Base-by-base conservation (phyloP, 345 rosid species). In the Ceriops tagal region DNA sequence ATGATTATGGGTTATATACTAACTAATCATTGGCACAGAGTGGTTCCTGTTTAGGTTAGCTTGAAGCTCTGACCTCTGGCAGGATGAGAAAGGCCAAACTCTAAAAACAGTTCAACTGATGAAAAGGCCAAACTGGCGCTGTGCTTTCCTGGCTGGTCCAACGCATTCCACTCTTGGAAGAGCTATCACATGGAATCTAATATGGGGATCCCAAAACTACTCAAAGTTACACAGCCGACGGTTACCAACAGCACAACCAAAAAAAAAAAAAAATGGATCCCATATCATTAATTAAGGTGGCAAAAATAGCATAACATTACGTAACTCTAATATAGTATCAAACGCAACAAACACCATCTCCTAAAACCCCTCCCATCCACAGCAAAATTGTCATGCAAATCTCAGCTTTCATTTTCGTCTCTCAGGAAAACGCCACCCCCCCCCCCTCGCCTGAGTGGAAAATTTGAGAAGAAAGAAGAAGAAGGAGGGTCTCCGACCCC, bases 351-450 rank as follows among this genome's bases (percentile, higher is more conserved):
- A 43, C 49, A 43, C 5, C 3, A 10, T 5, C 53, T 10, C 75
- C 81, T 74, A 58, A 22, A 62, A 28, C 37, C 28, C 4, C 78
- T 78, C 78, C 27, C 59, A 52, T 57, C 78, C 81, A 58, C 72
- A 70, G 10, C 21, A 53, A 11, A 46, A 31, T 60, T 31, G 9
- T 8, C 26, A 34, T 30, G 16, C 24, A 10, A 5, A 0, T 56
- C 34, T 22, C 4, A 27, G 35, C 16, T 20, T 43, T 34, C 21
- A 39, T 20, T 19, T 6, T 71, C 56, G 53, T 55, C 55, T 37
- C 27, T 53, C 57, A 16, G 3, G 20, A 46, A 22, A 51, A 27
- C 5, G 37, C 20, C 19, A 26, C n/a, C 37, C 24, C 27, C n/a
- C 37, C 24, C 27, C 11, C 19, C 24, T 7, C 19, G 7, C 8